Evolutionary conservation across 306 rosid species (phyloP), one percentile per base, ranked within the genome.

Genomic region (Quercus wislizeni): DNA sequence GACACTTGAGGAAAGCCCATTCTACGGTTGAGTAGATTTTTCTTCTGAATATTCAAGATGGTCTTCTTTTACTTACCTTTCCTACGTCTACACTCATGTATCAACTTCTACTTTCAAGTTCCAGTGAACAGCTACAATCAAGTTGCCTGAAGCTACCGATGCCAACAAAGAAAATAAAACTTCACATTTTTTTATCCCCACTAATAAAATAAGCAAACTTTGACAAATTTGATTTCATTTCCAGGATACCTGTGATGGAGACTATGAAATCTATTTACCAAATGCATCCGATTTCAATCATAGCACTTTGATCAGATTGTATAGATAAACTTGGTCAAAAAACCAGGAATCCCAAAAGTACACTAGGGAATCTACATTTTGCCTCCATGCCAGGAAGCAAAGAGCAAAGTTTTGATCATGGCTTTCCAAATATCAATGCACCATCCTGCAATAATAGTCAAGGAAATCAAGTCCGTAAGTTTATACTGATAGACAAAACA

Each of bases 1-100:
- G 92, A 62, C 75, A 85, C 83, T 52, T 92, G 91, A 61, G 96
- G 91, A 63, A 91, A 86, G 41, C 96, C 94, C 96, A 89, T 92
- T 78, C 84, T 78, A 78, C 46, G 25, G 73, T 74, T 25, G 35
- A 57, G 49, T 49, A 75, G 3, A 74, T 23, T 25, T 18, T 31
- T 80, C 79, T 78, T 84, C 81, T 27, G 70, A 81, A 84, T 4
- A 43, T 64, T 83, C 69, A 64, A 74, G 72, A 33, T 59, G 54
- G 13, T 62, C 61, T 55, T 41, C 58, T 64, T 58, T 88, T 73
- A 21, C 61, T 72, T 2, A 58, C 25, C 70, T 62, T 73, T 59
- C 72, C 71, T 78, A 27, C 55, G 74, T 43, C 58, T 25, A 21
- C 33, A 57, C 46, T 38, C 43, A 38, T 7, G 46, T 38, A 80